Base-by-base conservation (phyloP, 139 green algal species). In the Astrephomene gubernaculifera region DNA sequence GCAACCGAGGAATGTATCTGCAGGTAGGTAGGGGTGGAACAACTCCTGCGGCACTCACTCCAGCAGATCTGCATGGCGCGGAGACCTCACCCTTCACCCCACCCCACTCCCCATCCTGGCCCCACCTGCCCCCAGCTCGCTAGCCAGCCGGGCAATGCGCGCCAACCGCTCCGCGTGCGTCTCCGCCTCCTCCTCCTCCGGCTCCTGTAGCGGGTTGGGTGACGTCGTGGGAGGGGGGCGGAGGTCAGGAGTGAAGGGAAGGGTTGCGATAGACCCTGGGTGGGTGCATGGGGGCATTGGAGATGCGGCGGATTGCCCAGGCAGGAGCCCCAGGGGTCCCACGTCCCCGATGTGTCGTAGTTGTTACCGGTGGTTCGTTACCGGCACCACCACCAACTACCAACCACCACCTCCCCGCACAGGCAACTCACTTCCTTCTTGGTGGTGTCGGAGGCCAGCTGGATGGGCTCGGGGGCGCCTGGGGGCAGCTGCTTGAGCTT, bases 101-200 rank as follows among this genome's bases (percentile, higher is more conserved):
- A 57, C 17, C 17, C 49, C 49, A 17, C 49, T 12, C 38, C 68
- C 38, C 17, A 45, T 21, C 41, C 43, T 43, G 31, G 7, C 70
- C 70, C n/a, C 36, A 76, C 70, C 70, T 7, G 65, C 35, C 19
- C 12, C 19, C 65, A 14, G 2, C 35, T 38, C 70, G 43, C 39
- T 61, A 14, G 43, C 70, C 70, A 86, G 54, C 14, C 78, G 39
- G 8, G 41, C 69, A 27, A 87, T 83, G 31, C 83, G 86, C 67
- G 81, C 72, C 36, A 78, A 7, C 2, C 86, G 80, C 86, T 90
- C 86, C 35, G 2, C 29, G 74, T 90, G 86, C 27, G 86, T 90
- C 72, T 90, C 86, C 35, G 35, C 52, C 80, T 90, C 86, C 53
- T 90, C 86, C 72, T 86, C n/a, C 75, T 45, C 14, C 71, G 25